phyloP scores from a whole-genome alignment of 768 basidiomycete genomes.

The Hemileccinum rubropunctum region DNA sequence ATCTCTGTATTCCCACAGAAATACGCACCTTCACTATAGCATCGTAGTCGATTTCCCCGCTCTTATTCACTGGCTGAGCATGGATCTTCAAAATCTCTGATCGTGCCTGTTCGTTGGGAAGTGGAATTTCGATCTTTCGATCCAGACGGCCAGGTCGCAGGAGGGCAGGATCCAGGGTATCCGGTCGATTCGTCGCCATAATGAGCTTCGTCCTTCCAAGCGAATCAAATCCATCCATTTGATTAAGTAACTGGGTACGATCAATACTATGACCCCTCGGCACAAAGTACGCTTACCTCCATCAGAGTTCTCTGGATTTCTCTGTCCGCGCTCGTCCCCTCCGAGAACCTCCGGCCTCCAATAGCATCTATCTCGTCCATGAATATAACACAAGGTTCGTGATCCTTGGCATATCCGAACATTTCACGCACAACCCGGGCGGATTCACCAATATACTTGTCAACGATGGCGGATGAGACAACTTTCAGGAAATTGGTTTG shows the following conservation, averaged over 20 bases:
- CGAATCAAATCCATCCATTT: slow-evolving; percentile 99
- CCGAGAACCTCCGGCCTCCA: slow-evolving; percentile 86
- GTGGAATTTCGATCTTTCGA: slow-evolving; percentile 95
- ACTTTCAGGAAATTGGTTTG: slow-evolving; percentile 98
- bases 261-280: neutral
- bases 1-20: neutral
- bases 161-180: slow-evolving; percentile 95
- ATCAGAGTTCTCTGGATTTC: slow-evolving; percentile 98
- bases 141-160: slow-evolving; percentile 95
- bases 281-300: slow-evolving; percentile 56
- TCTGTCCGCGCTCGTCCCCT: slow-evolving; percentile 96
- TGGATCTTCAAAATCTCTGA: slow-evolving; percentile 98
- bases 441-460: slow-evolving; percentile 98
- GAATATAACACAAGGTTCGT: slow-evolving; percentile 98
- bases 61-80: slow-evolving; percentile 89
- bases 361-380: slow-evolving; percentile 99
- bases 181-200: slow-evolving; percentile 99
- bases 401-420: slow-evolving; percentile 97
- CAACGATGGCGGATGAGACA: slow-evolving; percentile 95
- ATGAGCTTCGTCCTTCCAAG: slow-evolving; percentile 94
- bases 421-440: slow-evolving; percentile 96
- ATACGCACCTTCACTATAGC: slow-evolving; percentile 86
- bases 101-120: slow-evolving; percentile 96
- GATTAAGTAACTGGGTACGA: slow-evolving; percentile 76
- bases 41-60: slow-evolving; percentile 94